Conservation (phyloP, 306 rosid genomes). For the Casuarina cunninghamiana region DNA sequence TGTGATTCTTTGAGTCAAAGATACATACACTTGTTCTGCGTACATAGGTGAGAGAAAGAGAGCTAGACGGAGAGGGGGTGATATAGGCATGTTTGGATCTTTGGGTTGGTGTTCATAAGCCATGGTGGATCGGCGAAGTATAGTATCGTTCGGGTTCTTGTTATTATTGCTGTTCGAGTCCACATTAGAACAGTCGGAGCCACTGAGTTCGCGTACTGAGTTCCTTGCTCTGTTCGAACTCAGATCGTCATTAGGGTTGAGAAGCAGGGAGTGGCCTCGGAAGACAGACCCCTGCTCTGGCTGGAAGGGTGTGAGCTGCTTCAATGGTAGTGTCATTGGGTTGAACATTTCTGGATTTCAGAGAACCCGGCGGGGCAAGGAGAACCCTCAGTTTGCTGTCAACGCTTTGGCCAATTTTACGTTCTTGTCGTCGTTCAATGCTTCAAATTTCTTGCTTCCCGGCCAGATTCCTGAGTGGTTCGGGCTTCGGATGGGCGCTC, state of each 20-base stretch:
- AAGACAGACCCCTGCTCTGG: constrained; percentile 71
- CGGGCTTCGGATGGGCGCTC: constrained; percentile 52
- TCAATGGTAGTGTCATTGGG: constrained; percentile 64
- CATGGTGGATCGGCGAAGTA: constrained; percentile 55
- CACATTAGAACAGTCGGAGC: constrained; percentile 66
- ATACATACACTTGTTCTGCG: background rate
- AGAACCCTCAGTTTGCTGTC: constrained; percentile 53
- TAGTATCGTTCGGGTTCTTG: constrained; percentile 38
- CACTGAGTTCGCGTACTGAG: constrained; percentile 53
- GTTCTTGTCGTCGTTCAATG: constrained; percentile 58
- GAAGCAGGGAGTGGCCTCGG: constrained; percentile 82
- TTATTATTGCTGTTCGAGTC: constrained; percentile 48
- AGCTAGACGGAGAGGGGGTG: background rate
- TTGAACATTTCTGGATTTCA: constrained; percentile 58
- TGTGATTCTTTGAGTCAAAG: constrained; percentile 35
- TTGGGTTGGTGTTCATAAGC: constrained; percentile 31
- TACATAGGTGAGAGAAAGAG: constrained; percentile 14
- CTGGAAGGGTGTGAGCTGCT: constrained; percentile 71
- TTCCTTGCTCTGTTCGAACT: constrained; percentile 62
- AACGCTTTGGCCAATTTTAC: constrained; percentile 63
- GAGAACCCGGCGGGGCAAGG: constrained; percentile 48
- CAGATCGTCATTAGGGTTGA: constrained; percentile 77
- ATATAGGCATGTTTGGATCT: constrained; percentile 52
- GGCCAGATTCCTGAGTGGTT: constrained; percentile 88
- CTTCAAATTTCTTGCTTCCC: constrained; percentile 80